Evolutionary conservation across 306 rosid genomes (phyloP).

Genomic region (Dicorynia guianensis): DNA sequence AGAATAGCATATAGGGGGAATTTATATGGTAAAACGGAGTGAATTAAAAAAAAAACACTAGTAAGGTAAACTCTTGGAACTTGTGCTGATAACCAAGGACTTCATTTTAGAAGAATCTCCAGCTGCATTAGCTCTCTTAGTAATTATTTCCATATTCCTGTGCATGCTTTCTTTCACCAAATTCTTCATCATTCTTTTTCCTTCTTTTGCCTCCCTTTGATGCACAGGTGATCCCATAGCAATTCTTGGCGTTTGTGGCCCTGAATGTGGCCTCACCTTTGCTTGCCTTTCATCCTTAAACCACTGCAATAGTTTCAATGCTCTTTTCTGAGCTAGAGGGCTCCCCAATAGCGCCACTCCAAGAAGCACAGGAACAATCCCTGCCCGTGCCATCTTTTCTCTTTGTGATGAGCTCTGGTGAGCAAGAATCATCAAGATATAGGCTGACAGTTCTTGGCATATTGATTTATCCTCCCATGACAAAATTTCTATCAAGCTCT

Average conservation of each 20-base stretch:
- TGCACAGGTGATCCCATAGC: conserved; percentile 56
- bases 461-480: conserved; percentile 74
- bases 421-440: conserved; percentile 74
- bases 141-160: conserved; percentile 73
- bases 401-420: conserved; percentile 74
- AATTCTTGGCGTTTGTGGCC: conserved; percentile 64
- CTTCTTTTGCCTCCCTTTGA: conserved; percentile 55
- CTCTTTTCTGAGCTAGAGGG: conserved; percentile 71
- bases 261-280: conserved; percentile 72
- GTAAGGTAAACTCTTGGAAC: conserved; percentile 78
- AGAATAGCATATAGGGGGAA: too few species aligned
- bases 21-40: neutral
- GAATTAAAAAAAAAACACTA: conserved; percentile 35
- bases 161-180: conserved; percentile 72
- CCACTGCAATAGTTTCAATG: conserved; percentile 66
- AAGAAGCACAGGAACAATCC: conserved; percentile 66
- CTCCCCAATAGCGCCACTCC: conserved; percentile 71
- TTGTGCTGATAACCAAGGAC: conserved; percentile 63
- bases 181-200: conserved; percentile 76
- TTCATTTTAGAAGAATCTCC: conserved; percentile 60
- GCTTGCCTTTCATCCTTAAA: conserved; percentile 67
- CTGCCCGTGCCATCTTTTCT: conserved; percentile 59
- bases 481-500: conserved; percentile 63
- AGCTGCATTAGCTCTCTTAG: conserved; percentile 58
- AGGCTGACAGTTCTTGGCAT: conserved; percentile 70